Evolutionary conservation across 2,329 filamentous ascomycete genomes (phyloP).

Genomic region (Aureobasidium sp.): DNA sequence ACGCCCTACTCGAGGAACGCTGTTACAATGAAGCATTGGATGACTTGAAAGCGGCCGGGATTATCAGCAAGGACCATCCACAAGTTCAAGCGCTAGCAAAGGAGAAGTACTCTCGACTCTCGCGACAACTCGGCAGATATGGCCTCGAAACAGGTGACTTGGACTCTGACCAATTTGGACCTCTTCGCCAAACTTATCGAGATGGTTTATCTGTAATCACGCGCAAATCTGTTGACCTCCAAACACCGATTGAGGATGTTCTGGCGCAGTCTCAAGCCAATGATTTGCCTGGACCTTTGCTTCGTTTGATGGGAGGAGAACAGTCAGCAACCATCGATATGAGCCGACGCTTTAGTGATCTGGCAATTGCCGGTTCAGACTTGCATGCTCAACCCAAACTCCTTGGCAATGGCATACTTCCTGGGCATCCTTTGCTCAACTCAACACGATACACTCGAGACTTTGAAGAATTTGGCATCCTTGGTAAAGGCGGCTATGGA

Average conservation of each 20-base stretch:
- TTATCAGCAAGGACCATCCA: slow-evolving; percentile 27
- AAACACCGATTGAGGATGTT: neutral
- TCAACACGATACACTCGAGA: slow-evolving; percentile 43
- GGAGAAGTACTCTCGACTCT: slow-evolving; percentile 34
- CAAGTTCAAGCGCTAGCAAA: slow-evolving; percentile 32
- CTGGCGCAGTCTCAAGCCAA: neutral
- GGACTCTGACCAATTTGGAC: slow-evolving; percentile 29
- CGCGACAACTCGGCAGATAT: slow-evolving; percentile 30
- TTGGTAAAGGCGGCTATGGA: slow-evolving; percentile 61
- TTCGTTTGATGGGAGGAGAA: slow-evolving; percentile 11
- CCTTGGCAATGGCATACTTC: slow-evolving; percentile 7
- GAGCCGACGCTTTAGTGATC: neutral
- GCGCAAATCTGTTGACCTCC: slow-evolving; percentile 10
- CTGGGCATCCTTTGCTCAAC: slow-evolving; percentile 22
- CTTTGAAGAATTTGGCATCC: slow-evolving; percentile 47
- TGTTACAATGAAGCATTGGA: slow-evolving; percentile 34
- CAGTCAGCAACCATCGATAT: neutral
- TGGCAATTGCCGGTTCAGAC: neutral
- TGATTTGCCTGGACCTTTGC: slow-evolving; percentile 12
- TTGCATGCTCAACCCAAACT: slow-evolving; percentile 2
- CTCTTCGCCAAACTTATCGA: slow-evolving; percentile 31
- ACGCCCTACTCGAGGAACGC: slow-evolving; percentile 41
- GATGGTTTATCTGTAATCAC: slow-evolving; percentile 32
- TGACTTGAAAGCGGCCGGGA: slow-evolving; percentile 25
- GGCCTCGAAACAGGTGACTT: slow-evolving; percentile 33